These are phyloP conservation scores for Tephrocybe sp. DNA, from an alignment of 768 basidiomycete species.

Conservation along the genomic window DNA sequence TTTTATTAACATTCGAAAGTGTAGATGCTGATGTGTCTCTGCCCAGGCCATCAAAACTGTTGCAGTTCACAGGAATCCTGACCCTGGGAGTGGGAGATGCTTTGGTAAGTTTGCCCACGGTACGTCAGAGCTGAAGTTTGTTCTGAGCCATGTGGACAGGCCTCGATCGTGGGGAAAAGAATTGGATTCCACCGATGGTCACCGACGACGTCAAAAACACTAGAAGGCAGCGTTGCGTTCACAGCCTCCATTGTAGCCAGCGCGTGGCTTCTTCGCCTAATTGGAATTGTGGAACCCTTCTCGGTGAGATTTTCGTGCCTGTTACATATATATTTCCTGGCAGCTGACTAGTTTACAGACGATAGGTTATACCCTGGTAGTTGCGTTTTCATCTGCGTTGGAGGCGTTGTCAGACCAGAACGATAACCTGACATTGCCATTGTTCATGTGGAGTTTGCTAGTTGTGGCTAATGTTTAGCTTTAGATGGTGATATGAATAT, in stretches of 20 bases:
- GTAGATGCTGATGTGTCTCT: slow-evolving; percentile 1
- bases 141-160: slow-evolving; percentile 39
- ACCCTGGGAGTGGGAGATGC: slow-evolving; percentile 93
- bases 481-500: slow-evolving; percentile 2
- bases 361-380: slow-evolving; percentile 59
- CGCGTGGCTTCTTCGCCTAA: slow-evolving; percentile 68
- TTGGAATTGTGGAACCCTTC: slow-evolving; percentile 70
- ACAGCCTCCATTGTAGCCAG: slow-evolving; percentile 62
- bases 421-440: slow-evolving; percentile 94
- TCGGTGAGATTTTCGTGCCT: slow-evolving; percentile 53
- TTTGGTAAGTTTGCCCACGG: slow-evolving; percentile 50
- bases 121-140: neutral
- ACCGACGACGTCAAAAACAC: slow-evolving; percentile 76
- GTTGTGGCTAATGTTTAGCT: slow-evolving; percentile 46
- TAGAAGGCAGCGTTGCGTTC: slow-evolving; percentile 90
- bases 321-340: neutral
- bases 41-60: slow-evolving; percentile 37
- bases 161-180: slow-evolving; percentile 88
- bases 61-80: slow-evolving; percentile 82
- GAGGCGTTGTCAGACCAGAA: slow-evolving; percentile 96
- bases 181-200: slow-evolving; percentile 85
- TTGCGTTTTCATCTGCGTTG: slow-evolving; percentile 65
- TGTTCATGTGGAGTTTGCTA: slow-evolving; percentile 92
- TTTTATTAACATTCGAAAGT: neutral
- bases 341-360: slow-evolving; percentile 39